Percentiles rank a stretch among this genome's conserved stretches.
Evolutionary conservation across 2,329 filamentous ascomycete species (phyloP).

Genomic region (Hansfordia pulvinata): DNA sequence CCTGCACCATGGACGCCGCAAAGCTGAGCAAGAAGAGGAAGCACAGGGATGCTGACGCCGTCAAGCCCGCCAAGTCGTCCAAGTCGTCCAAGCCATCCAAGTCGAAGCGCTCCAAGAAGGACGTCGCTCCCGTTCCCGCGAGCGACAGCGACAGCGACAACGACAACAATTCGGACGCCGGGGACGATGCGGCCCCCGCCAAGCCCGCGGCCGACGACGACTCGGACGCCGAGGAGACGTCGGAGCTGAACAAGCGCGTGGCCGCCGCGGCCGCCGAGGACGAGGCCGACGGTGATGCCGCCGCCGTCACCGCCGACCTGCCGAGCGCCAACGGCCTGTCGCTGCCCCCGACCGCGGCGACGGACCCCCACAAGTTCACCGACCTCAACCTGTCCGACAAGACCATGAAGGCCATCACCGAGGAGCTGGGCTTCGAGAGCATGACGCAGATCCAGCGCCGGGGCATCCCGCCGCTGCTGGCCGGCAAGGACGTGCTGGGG

Average conservation of each 20-base stretch:
- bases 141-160: slow-evolving; percentile 8
- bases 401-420: slow-evolving; percentile 68
- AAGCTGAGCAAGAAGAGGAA: slow-evolving; percentile 29
- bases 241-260: slow-evolving; percentile 6
- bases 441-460: slow-evolving; percentile 93
- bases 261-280: slow-evolving; percentile 8
- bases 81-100: slow-evolving; percentile 16
- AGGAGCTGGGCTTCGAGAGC: slow-evolving; percentile 82
- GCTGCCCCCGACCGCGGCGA: slow-evolving; percentile 41
- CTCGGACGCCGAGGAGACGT: slow-evolving; percentile 9
- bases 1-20: slow-evolving; percentile 12
- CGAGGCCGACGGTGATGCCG: slow-evolving; percentile 18
- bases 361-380: slow-evolving; percentile 56
- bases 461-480: slow-evolving; percentile 76
- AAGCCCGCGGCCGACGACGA: slow-evolving; percentile 10
- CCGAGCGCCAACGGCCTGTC: slow-evolving; percentile 27
- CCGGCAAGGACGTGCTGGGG: slow-evolving; percentile 83
- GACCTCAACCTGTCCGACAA: slow-evolving; percentile 79
- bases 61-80: slow-evolving; percentile 14
- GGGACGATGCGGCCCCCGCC: slow-evolving; percentile 9
- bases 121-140: slow-evolving; percentile 11
- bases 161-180: slow-evolving; percentile 7
- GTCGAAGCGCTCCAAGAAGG: slow-evolving; percentile 27
- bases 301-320: slow-evolving; percentile 15
- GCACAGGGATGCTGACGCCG: slow-evolving; percentile 17